These are phyloP conservation scores for Alternaria angustiovoidea DNA, from an alignment of 2,329 filamentous ascomycete species.

Conservation along the genomic window DNA sequence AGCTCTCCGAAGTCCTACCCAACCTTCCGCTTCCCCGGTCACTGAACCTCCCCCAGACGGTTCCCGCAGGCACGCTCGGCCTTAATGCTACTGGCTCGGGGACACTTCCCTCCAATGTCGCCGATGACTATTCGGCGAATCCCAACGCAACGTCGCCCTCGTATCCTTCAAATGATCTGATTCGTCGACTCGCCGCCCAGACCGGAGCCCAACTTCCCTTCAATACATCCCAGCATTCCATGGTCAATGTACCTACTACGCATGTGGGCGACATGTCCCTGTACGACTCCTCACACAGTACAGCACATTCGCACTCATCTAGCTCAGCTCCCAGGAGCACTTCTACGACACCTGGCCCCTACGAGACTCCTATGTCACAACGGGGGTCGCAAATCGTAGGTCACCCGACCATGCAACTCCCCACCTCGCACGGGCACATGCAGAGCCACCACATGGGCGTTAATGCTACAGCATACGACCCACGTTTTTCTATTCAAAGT, in stretches of 20 bases:
- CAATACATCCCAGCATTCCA: conserved; percentile 41
- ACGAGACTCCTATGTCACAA: conserved; percentile 40
- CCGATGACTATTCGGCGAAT: conserved; percentile 39
- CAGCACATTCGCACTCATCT: conserved; percentile 45
- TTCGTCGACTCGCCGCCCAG: conserved; percentile 47
- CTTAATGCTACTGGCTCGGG: conserved; percentile 34
- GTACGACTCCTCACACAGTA: conserved; percentile 45
- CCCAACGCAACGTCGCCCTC: conserved; percentile 38
- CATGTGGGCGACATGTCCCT: conserved; percentile 48
- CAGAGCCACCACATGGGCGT: conserved; percentile 44
- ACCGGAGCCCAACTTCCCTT: conserved; percentile 47
- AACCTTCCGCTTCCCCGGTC: conserved; percentile 49
- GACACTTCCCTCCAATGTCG: conserved; percentile 41
- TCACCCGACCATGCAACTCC: conserved; percentile 33
- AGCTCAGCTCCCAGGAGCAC: conserved; percentile 43
- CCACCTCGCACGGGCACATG: conserved; percentile 39
- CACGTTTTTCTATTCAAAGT: conserved; percentile 42
- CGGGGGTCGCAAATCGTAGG: conserved; percentile 35
- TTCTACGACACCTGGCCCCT: conserved; percentile 46
- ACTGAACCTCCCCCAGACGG: conserved; percentile 41
- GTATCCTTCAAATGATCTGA: conserved; percentile 45
- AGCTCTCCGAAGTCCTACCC: conserved; percentile 76
- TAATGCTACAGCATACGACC: conserved; percentile 42
- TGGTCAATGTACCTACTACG: conserved; percentile 40
- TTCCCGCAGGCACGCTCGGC: conserved; percentile 39